Conservation (phyloP, 805 yeast genomes). For the Candida loeiensis region DNA sequence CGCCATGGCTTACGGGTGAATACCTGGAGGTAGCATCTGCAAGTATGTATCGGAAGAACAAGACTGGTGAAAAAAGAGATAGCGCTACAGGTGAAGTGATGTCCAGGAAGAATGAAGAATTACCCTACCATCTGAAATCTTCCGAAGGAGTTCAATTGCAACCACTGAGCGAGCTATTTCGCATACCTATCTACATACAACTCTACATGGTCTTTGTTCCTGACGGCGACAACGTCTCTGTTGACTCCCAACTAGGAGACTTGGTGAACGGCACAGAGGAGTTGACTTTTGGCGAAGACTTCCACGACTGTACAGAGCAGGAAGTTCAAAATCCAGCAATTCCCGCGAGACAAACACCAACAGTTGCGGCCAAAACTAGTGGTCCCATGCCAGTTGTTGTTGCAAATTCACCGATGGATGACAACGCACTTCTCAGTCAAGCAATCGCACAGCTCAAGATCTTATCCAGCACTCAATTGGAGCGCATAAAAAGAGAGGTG, state of each 20-base stretch:
- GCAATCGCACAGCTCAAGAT: neutral
- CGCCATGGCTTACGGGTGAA: no score
- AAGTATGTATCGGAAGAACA: no score
- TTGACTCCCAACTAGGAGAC: slow-evolving; percentile 14
- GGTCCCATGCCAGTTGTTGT: neutral
- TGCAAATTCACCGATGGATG: neutral
- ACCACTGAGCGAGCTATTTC: no score
- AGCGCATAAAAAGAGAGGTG: neutral
- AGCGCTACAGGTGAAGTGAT: no score
- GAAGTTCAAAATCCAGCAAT: no score
- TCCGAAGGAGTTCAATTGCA: no score
- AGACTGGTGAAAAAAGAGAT: no score
- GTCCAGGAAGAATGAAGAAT: no score
- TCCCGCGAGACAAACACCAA: neutral
- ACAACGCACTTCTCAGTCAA: neutral
- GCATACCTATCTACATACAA: no score
- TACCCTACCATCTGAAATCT: no score
- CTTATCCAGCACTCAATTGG: neutral
- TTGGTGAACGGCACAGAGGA: slow-evolving; percentile 17
- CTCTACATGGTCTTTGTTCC: neutral
- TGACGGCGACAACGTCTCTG: slow-evolving; percentile 9
- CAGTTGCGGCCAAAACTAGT: neutral
- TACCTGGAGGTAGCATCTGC: no score
- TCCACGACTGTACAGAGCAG: neutral
- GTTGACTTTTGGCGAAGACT: slow-evolving; percentile 15